Evolutionary conservation across 2,329 filamentous ascomycete species (phyloP).

Genomic region (Aaosphaeria arxii): DNA sequence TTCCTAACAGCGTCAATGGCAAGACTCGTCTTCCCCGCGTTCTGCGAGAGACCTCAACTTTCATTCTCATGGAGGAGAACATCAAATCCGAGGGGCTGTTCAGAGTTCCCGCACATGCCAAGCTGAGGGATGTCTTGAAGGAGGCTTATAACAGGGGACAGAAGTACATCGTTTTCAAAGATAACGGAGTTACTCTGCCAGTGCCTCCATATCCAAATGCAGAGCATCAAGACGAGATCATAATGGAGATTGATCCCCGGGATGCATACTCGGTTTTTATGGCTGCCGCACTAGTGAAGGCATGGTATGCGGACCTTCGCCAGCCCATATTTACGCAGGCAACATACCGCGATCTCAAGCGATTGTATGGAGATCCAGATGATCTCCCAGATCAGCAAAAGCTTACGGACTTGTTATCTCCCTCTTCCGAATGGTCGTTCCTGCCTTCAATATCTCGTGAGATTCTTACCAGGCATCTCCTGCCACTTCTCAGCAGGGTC

Average conservation of each 20-base stretch:
- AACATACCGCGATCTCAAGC: constrained; percentile 47
- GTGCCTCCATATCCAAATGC: constrained; percentile 29
- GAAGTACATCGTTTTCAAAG: constrained; percentile 53
- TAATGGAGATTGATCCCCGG: constrained; percentile 45
- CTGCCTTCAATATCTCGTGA: constrained; percentile 46
- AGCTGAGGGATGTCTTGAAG: constrained; percentile 48
- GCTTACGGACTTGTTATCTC: constrained; percentile 46
- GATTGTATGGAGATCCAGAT: constrained; percentile 40
- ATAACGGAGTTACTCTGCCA: constrained; percentile 35
- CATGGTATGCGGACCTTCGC: constrained; percentile 54
- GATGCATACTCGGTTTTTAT: constrained; percentile 54
- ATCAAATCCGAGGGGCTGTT: constrained; percentile 53
- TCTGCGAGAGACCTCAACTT: constrained; percentile 52
- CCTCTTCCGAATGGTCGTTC: constrained; percentile 45
- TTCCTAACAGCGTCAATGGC: constrained; percentile 46
- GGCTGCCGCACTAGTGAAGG: constrained; percentile 53
- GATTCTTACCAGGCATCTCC: constrained; percentile 49
- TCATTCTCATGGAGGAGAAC: constrained; percentile 48
- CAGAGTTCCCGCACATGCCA: constrained; percentile 51
- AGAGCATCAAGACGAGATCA: constrained; percentile 38
- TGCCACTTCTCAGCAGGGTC: constrained; percentile 51
- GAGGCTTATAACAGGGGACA: constrained; percentile 57
- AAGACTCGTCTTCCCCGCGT: constrained; percentile 50
- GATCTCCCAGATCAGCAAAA: constrained; percentile 40
- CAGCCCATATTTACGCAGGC: constrained; percentile 51